These are phyloP conservation scores for Citrus unshiu DNA, from an alignment of 345 rosid genomes.

Conservation along the genomic window DNA sequence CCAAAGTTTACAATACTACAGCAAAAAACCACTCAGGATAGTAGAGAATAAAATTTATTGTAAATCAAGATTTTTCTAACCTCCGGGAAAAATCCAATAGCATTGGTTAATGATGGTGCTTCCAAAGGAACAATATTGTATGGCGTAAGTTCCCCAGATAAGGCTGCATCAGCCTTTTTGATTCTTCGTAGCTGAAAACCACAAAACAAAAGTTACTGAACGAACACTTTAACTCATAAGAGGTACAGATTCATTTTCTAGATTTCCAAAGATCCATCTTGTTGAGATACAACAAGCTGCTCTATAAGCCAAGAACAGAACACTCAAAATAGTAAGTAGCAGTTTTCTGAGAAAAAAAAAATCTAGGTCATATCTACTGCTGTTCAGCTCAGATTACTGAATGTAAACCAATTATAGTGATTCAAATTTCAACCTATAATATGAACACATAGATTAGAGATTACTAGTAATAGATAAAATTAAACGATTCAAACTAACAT, in stretches of 20 bases:
- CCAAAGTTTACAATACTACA: not conserved
- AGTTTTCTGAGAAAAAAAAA: not conserved
- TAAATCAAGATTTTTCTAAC: slow-evolving; percentile 42
- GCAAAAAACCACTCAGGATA: not conserved
- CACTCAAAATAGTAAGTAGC: not conserved
- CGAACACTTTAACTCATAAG: not conserved
- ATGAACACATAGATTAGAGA: not conserved
- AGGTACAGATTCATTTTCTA: not conserved
- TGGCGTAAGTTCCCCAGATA: slow-evolving; percentile 74
- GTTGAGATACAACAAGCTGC: not conserved
- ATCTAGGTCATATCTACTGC: not conserved
- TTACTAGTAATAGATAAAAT: not conserved
- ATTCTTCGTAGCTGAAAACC: slow-evolving; percentile 65
- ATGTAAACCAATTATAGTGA: not conserved
- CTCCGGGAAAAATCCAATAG: slow-evolving; percentile 83
- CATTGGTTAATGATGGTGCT: slow-evolving; percentile 82
- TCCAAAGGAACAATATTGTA: slow-evolving; percentile 94
- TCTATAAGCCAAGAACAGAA: not conserved
- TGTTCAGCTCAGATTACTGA: not conserved
- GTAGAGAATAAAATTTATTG: not conserved
- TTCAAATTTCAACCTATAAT: not conserved
- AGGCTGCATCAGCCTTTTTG: slow-evolving; percentile 54
- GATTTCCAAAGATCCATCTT: not conserved
- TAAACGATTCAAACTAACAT: not conserved
- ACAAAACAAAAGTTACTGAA: slow-evolving; percentile 14